Base-by-base conservation (phyloP, 495 filamentous ascomycete species). In the Emericellopsis terricola region DNA sequence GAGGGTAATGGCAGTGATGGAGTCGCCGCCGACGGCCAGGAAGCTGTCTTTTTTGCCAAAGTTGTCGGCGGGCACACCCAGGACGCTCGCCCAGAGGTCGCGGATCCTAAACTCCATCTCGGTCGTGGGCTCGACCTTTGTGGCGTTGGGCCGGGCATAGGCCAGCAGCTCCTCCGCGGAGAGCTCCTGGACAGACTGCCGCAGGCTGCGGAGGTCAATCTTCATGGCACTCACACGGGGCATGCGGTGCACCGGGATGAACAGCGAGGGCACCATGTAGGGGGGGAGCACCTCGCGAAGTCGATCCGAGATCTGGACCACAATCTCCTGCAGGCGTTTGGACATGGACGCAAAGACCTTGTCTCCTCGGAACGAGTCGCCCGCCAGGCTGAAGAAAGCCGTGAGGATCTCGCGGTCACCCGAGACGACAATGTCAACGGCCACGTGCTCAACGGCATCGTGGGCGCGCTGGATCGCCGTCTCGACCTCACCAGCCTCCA, bases 241-340 rank as follows among this genome's bases (percentile, higher is more conserved):
- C 31, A 33, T 33, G 10, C 24, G 13, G 5, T n/a, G 6, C 3
- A 18, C 20, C 0, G 31, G 31, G 18, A 33, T 33, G 10, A 20
- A 33, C 0, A 21, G 20, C 15, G 7, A 14, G 1, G 31, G 31
- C 5, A 71, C 38, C 65, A 73, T 42, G 78, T 85, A 47, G 73
- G 81, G 3, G 76, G 79, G 49, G 87, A 83, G 55, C 81, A 84
- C 0, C 84, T 86, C 11, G 76, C 80, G 1, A 85, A 97, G 49
- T 9, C 14, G 19, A 2, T 32, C 30, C n/a, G 30, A 32, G 15
- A 32, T 19, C 17, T 19, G 19, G 30, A 19, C 16, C 2, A 10
- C 15, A 7, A n/a, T n/a, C n/a, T 32, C 9, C 11, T 20, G 11
- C 17, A 19, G 10, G 30, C 21, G 21, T n/a, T 16, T 32, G 15